Conservation (phyloP, 2,329 filamentous ascomycete genomes). For the Penicillium sp. region DNA sequence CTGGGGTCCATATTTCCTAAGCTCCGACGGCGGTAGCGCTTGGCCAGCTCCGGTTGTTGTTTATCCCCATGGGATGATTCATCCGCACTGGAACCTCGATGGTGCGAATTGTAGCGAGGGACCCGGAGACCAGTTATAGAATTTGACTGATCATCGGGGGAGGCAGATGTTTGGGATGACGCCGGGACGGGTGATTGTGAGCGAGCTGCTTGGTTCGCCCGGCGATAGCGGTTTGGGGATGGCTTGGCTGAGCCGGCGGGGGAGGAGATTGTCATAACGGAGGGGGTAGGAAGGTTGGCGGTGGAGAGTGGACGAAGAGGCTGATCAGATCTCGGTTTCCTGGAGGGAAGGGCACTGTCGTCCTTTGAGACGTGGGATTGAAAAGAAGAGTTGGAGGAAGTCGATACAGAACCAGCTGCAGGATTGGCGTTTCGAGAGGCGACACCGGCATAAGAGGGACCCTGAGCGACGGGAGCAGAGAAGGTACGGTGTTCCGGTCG, state of each 20-base stretch:
- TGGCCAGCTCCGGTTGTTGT: slow-evolving; percentile 68
- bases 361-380: slow-evolving; percentile 53
- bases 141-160: slow-evolving; percentile 49
- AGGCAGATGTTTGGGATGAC: slow-evolving; percentile 11
- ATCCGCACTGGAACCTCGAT: slow-evolving; percentile 66
- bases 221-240: slow-evolving; percentile 82
- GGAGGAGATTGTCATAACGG: slow-evolving; percentile 53
- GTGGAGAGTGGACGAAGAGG: slow-evolving; percentile 49
- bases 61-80: slow-evolving; percentile 64
- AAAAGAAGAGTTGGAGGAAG: slow-evolving; percentile 55
- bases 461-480: slow-evolving; percentile 56
- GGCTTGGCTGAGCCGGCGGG: slow-evolving; percentile 63
- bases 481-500: slow-evolving; percentile 60
- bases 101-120: slow-evolving; percentile 54
- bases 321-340: slow-evolving; percentile 42
- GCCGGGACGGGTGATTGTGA: slow-evolving; percentile 17
- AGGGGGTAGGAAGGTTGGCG: slow-evolving; percentile 56
- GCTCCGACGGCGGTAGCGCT: slow-evolving; percentile 80
- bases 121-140: slow-evolving; percentile 35
- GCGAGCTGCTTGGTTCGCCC: slow-evolving; percentile 58
- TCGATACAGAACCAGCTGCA: slow-evolving; percentile 59
- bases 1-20: slow-evolving; percentile 68
- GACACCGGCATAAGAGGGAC: slow-evolving; percentile 34
- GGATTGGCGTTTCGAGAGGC: slow-evolving; percentile 47
- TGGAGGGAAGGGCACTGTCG: slow-evolving; percentile 50